A percentile compares a stretch with the other conserved stretches of the same genome.
Evolutionary conservation across 2,329 filamentous ascomycete species (phyloP).

Genomic region (Cladosporium sp.): DNA sequence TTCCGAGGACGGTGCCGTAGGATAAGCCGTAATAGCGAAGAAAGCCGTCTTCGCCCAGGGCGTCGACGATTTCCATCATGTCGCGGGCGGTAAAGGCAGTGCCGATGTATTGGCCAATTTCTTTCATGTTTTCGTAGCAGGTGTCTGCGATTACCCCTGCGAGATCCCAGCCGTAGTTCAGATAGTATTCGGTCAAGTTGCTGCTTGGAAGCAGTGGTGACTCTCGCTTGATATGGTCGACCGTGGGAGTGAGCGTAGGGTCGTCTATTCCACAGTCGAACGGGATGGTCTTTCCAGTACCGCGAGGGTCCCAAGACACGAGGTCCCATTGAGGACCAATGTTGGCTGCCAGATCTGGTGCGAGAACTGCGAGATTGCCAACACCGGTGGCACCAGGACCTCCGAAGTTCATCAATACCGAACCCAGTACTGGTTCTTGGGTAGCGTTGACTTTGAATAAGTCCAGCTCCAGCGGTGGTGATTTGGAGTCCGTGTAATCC

Average conservation of each 20-base stretch:
- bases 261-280: constrained; percentile 16
- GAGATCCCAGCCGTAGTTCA: neutral
- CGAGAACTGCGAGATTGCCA: constrained; percentile 8
- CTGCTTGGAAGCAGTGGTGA: neutral
- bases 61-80: constrained; percentile 43
- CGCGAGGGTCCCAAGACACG: constrained; percentile 13
- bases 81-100: constrained; percentile 45
- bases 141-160: constrained; percentile 7
- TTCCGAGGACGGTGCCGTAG: constrained; percentile 44
- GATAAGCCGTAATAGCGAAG: constrained; percentile 33
- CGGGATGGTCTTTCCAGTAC: constrained; percentile 19
- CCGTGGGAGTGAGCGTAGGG: neutral
- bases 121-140: constrained; percentile 17
- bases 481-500: constrained; percentile 7
- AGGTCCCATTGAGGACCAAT: constrained; percentile 20
- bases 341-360: constrained; percentile 4
- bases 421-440: constrained; percentile 19
- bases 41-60: constrained; percentile 39
- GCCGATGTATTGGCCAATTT: constrained; percentile 37
- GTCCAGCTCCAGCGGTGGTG: constrained; percentile 14
- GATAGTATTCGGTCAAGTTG: neutral
- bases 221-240: neutral
- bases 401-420: constrained; percentile 24
- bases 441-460: constrained; percentile 19
- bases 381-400: constrained; percentile 20